Evolutionary conservation across 768 basidiomycete species (phyloP).

Genomic region (Termitomyces eurrhizus): DNA sequence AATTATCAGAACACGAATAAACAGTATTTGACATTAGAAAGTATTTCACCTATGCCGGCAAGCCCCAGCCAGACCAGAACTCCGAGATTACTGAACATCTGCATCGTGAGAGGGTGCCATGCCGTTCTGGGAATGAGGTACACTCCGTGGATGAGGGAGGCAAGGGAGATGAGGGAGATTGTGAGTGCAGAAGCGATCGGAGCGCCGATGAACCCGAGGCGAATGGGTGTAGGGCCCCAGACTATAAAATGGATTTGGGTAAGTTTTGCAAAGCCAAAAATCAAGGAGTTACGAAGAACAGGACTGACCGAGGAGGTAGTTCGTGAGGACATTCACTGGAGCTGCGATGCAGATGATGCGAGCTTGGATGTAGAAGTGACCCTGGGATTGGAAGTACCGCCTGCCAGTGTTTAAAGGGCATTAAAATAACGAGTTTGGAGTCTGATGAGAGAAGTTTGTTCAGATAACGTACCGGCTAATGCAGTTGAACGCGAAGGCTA

Average conservation of each 20-base stretch:
- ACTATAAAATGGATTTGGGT: conserved; percentile 33
- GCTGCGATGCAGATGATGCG: conserved; percentile 77
- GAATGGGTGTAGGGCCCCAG: conserved; percentile 74
- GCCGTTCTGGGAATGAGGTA: conserved; percentile 62
- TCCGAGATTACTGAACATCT: conserved; percentile 62
- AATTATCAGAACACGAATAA: background rate
- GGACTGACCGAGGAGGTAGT: conserved; percentile 44
- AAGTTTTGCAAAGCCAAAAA: background rate
- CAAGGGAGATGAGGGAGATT: conserved; percentile 66
- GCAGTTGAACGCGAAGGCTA: conserved; percentile 16
- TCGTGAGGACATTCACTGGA: conserved; percentile 78
- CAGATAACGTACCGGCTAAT: background rate
- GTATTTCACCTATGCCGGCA: conserved; percentile 61
- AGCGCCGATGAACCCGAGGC: conserved; percentile 87
- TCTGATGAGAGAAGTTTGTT: too few species aligned
- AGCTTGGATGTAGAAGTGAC: conserved; percentile 84
- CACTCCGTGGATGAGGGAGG: conserved; percentile 64
- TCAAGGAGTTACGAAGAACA: background rate
- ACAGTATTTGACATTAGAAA: too few species aligned
- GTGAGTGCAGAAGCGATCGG: conserved; percentile 84
- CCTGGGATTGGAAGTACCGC: conserved; percentile 80
- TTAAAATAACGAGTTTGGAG: background rate
- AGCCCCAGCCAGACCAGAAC: conserved; percentile 70
- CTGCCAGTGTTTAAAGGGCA: conserved; percentile 21
- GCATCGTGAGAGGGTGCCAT: conserved; percentile 70